Base-by-base conservation (phyloP, 78 protist genomes). In the slime mould (Dictyostelium discoideum) region DNA sequence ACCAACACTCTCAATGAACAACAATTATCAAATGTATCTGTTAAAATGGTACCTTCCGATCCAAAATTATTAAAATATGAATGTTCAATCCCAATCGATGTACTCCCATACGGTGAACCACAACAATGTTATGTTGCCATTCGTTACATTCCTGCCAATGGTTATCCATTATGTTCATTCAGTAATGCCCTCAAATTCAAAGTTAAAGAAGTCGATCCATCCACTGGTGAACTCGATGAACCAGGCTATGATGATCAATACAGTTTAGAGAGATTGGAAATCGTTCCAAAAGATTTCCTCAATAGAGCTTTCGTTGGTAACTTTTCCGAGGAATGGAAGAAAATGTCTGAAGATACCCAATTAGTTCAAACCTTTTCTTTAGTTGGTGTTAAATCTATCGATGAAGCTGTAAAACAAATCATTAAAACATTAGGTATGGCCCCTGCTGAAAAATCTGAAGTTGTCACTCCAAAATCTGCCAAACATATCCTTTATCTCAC, bases 1-100 rank as follows among this genome's bases (percentile, higher is more conserved):
- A 93, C 88, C 40, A 99, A 99, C 97, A 99, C 98, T 16, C 96
- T 99, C 63, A 93, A 97, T 13, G 98, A 97, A 77, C 97, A 93
- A 85, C 48, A 76, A 67, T 96, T 99, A 24, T 94, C 97, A 77
- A 54, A 97, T 18, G 98, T 97, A 69, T 44, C 48, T 6, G 98
- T 98, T 4, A 78, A 94, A 83, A 74, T 97, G 73, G 96, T 80
- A 20, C 87, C 97, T 39, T 83, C 50, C 72, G 74, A 85, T 69
- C 46, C 65, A 29, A 74, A 90, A 8, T 60, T 44, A 9, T 3
- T 65, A 48, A 46, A 92, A 39, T 48, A 74, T 73, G 92, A 37
- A 11, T 40, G 77, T 48, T 37, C 79, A 22, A 63, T 94, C 18
- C 87, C 86, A 7, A 46, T 93, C n/a, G 88, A 81, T n/a, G 24